Base-by-base conservation (phyloP, 306 rosid genomes). In the Dryas alaskensis region DNA sequence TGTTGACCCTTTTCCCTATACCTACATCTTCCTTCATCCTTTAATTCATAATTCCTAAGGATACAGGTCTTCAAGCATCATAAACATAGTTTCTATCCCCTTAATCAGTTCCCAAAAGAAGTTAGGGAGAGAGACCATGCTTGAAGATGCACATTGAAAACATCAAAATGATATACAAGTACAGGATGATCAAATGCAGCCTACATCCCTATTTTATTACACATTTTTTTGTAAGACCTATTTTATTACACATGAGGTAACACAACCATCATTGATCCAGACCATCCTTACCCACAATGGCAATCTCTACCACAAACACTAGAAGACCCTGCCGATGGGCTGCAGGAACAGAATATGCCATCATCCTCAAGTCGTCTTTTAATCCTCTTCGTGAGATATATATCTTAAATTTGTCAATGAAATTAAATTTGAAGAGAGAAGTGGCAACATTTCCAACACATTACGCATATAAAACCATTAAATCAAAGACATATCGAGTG, bases 341-440 rank as follows among this genome's bases (percentile, higher is more conserved):
- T 61, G 59, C 97, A 93, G 60, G 92, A 85, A 78, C 98, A 93
- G 85, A 93, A 93, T 85, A 93, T 93, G 65, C 97, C 98, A 85
- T 93, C 96, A 74, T 92, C 98, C 71, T 86, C 96, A 16, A 85
- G 81, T 76, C 89, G 87, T 77, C 84, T 89, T 86, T 93, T 93
- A 70, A 85, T 72, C 86, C 69, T 93, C 91, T 93, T 91, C 0
- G 86, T 79, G 78, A 88, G 83, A 86, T 93, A 88, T 85, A 91
- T 81, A 82, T 93, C 98, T 93, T 72, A 75, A 66, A 85, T 78
- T 79, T 60, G 82, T 89, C 81, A 86, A 81, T 42, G 65, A 59
- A 71, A 65, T 25, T 51, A 59, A 53, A 13, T 48, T 25, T 54
- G 49, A n/a, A 63, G 78, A 78, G 53, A 69, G 39, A 76, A 40